These are phyloP conservation scores for Elymus sibiricus DNA, from an alignment of 176 grass and related monocot genomes.

Conservation along the genomic window DNA sequence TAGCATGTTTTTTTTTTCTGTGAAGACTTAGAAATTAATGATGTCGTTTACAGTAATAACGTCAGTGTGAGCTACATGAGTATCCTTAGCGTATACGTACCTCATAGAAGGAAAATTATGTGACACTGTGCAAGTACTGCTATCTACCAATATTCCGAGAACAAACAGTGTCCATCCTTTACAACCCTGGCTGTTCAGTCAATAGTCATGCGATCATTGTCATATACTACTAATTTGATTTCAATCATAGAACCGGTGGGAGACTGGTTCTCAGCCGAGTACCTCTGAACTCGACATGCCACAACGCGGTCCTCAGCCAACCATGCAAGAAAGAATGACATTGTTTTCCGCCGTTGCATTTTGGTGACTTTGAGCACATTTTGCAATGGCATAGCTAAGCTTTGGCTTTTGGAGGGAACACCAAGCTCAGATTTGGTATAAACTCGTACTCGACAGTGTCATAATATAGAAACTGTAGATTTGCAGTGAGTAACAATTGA, in stretches of 20 bases:
- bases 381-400: background rate
- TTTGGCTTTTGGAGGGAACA: background rate
- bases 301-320: slow-evolving; percentile 24
- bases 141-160: background rate
- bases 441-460: background rate
- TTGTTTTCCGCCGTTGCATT: background rate
- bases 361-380: background rate
- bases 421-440: background rate
- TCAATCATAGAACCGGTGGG: slow-evolving; percentile 31
- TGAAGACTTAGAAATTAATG: background rate
- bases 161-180: background rate
- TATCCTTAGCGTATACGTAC: background rate
- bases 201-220: background rate
- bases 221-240: background rate
- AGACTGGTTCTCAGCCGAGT: slow-evolving; percentile 43
- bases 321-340: slow-evolving; percentile 27
- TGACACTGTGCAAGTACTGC: background rate
- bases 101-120: background rate
- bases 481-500: background rate
- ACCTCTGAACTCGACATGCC: slow-evolving; percentile 47
- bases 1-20: no score
- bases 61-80: background rate
- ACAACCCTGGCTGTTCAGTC: background rate
- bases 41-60: background rate
- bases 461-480: background rate